A percentile compares a stretch with the other conserved stretches of the same genome.
Conservation (phyloP, 2,329 filamentous ascomycete genomes). For the Xylaria sp. region DNA sequence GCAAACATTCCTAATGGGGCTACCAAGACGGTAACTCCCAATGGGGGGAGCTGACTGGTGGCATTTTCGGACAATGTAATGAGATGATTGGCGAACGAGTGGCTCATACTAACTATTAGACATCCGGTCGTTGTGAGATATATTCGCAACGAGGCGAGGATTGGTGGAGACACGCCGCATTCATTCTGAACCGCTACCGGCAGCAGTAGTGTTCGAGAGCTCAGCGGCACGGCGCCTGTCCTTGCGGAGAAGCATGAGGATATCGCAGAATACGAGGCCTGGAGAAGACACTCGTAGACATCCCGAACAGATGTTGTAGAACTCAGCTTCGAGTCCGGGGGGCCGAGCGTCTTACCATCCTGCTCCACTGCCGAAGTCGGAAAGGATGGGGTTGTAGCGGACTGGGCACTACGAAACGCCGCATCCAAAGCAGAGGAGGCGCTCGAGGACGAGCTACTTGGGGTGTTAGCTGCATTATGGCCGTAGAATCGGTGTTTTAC, state of each 20-base stretch:
- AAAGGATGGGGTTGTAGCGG: constrained; percentile 47
- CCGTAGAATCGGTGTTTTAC: constrained; percentile 57
- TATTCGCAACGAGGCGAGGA: constrained; percentile 63
- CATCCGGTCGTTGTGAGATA: constrained; percentile 68
- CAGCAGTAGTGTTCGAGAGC: constrained; percentile 64
- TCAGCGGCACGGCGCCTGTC: constrained; percentile 63
- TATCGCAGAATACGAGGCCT: constrained; percentile 63
- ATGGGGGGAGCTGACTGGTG: constrained; percentile 54
- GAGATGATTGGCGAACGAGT: constrained; percentile 61
- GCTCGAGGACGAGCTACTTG: constrained; percentile 59
- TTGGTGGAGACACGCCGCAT: constrained; percentile 46
- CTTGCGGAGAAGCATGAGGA: constrained; percentile 61
- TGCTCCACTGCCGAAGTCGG: constrained; percentile 41
- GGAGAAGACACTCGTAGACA: constrained; percentile 66
- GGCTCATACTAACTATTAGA: constrained; percentile 62
- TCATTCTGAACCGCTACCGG: constrained; percentile 49
- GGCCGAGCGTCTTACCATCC: constrained; percentile 48
- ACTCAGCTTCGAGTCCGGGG: constrained; percentile 51
- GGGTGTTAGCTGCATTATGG: constrained; percentile 57
- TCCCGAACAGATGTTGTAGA: constrained; percentile 55
- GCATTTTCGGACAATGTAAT: constrained; percentile 59
- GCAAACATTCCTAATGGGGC: constrained; percentile 66
- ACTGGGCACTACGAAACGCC: constrained; percentile 49
- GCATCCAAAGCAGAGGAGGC: constrained; percentile 55
- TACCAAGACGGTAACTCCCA: constrained; percentile 61